Evolutionary conservation across 1,139 yeast genomes (phyloP).

Genomic region (Magnusiomyces ingens): DNA sequence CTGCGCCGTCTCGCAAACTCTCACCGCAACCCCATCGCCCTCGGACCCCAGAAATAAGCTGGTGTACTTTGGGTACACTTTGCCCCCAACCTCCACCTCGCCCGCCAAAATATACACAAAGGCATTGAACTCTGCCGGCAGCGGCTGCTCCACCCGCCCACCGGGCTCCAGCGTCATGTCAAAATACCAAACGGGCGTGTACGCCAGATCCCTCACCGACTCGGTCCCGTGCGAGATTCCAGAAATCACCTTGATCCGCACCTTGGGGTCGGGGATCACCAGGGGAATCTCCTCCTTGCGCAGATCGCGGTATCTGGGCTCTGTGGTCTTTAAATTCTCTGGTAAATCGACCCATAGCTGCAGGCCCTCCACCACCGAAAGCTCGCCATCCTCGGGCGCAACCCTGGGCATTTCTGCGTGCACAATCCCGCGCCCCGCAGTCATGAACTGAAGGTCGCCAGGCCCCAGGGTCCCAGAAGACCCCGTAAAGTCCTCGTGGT

Average conservation of each 20-base stretch:
- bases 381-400: slow-evolving; percentile 22
- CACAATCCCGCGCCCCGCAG: slow-evolving; percentile 85
- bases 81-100: slow-evolving; percentile 44
- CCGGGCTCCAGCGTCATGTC: slow-evolving; percentile 63
- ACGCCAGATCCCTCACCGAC: slow-evolving; percentile 67
- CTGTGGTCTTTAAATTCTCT: slow-evolving; percentile 51
- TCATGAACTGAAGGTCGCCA: slow-evolving; percentile 92
- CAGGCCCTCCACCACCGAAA: slow-evolving; percentile 47
- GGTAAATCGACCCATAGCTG: slow-evolving; percentile 89
- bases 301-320: slow-evolving; percentile 73
- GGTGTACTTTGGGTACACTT: slow-evolving; percentile 15
- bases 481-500: slow-evolving; percentile 91
- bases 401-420: slow-evolving; percentile 83
- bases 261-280: slow-evolving; percentile 58
- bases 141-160: slow-evolving; percentile 54
- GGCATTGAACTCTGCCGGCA: slow-evolving; percentile 55
- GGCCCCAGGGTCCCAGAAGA: slow-evolving; percentile 67
- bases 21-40: slow-evolving; percentile 26
- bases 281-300: slow-evolving; percentile 64
- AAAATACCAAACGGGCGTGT: slow-evolving; percentile 71
- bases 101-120: slow-evolving; percentile 67
- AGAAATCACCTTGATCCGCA: slow-evolving; percentile 64
- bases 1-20: slow-evolving; percentile 24
- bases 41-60: slow-evolving; percentile 39
- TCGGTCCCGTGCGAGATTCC: slow-evolving; percentile 73